Percentiles rank a stretch among this genome's conserved stretches.
These are phyloP conservation scores for Apophysomyces elegans DNA, from an alignment of 371 early-diverging fungal species.

Conservation along the genomic window DNA sequence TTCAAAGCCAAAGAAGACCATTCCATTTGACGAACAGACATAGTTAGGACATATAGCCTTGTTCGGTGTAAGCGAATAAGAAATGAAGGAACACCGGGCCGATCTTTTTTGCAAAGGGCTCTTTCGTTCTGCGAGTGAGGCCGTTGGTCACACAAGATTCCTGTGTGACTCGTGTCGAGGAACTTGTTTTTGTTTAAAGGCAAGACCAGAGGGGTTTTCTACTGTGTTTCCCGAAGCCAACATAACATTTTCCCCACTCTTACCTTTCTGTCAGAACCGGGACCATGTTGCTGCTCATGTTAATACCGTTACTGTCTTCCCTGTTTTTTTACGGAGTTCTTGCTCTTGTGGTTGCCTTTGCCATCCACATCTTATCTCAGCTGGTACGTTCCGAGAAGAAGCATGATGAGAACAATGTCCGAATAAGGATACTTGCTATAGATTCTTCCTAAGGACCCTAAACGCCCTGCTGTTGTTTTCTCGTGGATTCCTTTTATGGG, in stretches of 20 bases:
- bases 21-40: too few species aligned
- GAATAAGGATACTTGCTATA: conserved; percentile 15
- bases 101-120: background rate
- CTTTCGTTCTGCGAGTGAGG: background rate
- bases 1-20: too few species aligned
- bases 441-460: conserved; percentile 59
- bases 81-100: background rate
- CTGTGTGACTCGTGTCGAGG: conserved; percentile 10
- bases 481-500: conserved; percentile 93
- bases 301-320: conserved; percentile 13
- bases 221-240: background rate
- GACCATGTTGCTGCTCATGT: background rate
- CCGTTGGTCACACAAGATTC: conserved; percentile 4
- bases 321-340: conserved; percentile 35
- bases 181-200: conserved; percentile 10
- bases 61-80: too few species aligned
- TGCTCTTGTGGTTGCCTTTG: conserved; percentile 31
- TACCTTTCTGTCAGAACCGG: background rate
- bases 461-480: conserved; percentile 84
- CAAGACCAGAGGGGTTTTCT: background rate
- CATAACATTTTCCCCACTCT: conserved; percentile 2
- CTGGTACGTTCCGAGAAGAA: conserved; percentile 33
- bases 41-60: too few species aligned
- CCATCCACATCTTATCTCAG: conserved; percentile 49
- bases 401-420: background rate